A percentile compares a stretch with the other conserved stretches of the same genome.
These are phyloP conservation scores for Xylaria sp. DNA, from an alignment of 2,329 filamentous ascomycete genomes.

Conservation along the genomic window DNA sequence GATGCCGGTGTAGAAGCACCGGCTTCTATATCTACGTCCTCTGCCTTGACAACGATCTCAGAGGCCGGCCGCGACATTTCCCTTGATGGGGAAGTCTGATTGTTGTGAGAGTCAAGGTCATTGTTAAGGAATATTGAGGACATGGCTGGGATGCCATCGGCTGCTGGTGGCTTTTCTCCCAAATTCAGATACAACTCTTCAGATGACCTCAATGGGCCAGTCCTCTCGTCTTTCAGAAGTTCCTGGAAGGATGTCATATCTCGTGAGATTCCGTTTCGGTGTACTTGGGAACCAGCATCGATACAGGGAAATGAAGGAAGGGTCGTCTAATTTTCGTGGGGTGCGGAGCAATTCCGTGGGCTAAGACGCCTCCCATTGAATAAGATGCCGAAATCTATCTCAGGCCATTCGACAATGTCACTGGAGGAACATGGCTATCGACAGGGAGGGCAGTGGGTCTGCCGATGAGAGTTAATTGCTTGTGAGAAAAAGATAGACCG, in stretches of 20 bases:
- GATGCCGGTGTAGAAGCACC: constrained; percentile 38
- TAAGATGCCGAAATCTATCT: constrained; percentile 38
- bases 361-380: constrained; percentile 45
- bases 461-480: constrained; percentile 41
- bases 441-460: constrained; percentile 26
- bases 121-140: constrained; percentile 43
- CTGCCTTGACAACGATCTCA: constrained; percentile 49
- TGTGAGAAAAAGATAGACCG: constrained; percentile 12
- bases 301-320: constrained; percentile 45
- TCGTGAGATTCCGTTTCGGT: constrained; percentile 42
- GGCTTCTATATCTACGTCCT: constrained; percentile 46
- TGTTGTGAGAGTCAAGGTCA: constrained; percentile 39
- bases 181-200: constrained; percentile 48
- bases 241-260: constrained; percentile 49
- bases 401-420: constrained; percentile 41
- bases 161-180: constrained; percentile 44
- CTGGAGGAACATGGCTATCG: constrained; percentile 40
- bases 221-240: constrained; percentile 45
- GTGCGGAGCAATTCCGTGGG: constrained; percentile 42
- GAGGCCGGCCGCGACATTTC: constrained; percentile 47
- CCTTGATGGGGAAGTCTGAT: constrained; percentile 40
- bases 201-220: constrained; percentile 44
- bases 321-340: constrained; percentile 45
- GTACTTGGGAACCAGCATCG: constrained; percentile 45
- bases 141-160: constrained; percentile 42